phyloP scores from a whole-genome alignment of 2,329 filamentous ascomycete species.

The Diaporthe amygdali region DNA sequence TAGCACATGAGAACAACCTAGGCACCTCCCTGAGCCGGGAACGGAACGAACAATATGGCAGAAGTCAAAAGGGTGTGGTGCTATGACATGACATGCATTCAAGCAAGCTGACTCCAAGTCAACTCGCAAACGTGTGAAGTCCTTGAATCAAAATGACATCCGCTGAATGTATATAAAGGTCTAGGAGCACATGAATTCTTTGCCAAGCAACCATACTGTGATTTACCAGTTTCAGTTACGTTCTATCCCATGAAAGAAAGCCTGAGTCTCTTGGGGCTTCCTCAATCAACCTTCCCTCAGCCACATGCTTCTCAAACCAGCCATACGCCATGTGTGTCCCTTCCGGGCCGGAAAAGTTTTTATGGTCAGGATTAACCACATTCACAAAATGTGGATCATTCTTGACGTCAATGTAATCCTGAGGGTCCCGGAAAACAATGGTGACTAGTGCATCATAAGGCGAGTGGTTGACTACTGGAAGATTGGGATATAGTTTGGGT shows the following conservation, averaged over 20 bases:
- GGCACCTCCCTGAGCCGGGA: no score
- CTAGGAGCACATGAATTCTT: no score
- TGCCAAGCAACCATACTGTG: neutral
- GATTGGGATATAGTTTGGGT: neutral
- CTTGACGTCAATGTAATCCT: neutral
- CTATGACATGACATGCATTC: no score
- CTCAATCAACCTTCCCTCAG: neutral
- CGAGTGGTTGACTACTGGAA: neutral
- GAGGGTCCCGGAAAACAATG: neutral
- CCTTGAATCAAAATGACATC: no score
- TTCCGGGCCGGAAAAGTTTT: neutral
- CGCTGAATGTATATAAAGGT: no score
- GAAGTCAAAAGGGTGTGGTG: no score
- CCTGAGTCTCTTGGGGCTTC: neutral
- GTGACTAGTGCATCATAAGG: neutral
- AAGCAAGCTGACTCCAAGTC: no score
- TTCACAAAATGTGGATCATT: conserved; percentile 1
- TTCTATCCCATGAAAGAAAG: neutral
- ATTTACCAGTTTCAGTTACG: neutral
- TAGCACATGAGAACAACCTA: no score
- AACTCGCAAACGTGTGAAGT: no score
- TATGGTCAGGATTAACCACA: neutral
- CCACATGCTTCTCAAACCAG: neutral
- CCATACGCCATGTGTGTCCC: neutral
- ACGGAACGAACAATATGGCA: no score